These are phyloP conservation scores for Metarhizium humberi DNA, from an alignment of 2,329 filamentous ascomycete genomes.

Conservation along the genomic window DNA sequence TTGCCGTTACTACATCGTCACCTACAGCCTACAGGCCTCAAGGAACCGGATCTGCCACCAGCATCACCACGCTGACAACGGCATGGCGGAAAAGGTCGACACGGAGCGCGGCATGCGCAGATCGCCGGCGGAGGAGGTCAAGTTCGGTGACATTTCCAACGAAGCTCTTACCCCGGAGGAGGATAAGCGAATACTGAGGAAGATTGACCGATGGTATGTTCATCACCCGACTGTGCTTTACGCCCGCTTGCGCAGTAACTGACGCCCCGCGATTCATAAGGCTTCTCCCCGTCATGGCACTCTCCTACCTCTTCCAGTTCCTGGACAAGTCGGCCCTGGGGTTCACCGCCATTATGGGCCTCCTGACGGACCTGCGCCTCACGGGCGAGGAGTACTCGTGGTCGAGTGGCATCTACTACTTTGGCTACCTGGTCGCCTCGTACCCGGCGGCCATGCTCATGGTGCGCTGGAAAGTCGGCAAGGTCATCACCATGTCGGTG, in stretches of 20 bases:
- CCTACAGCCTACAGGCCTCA: not conserved
- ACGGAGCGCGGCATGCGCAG: not conserved
- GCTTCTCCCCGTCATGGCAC: conserved; percentile 42
- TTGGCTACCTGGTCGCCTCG: conserved; percentile 33
- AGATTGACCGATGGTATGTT: conserved; percentile 49
- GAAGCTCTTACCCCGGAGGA: conserved; percentile 14
- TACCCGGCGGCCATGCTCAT: conserved; percentile 17
- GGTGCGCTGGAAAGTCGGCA: conserved; percentile 17
- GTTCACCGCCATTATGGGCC: conserved; percentile 41
- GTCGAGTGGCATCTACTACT: conserved; percentile 40
- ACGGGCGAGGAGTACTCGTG: conserved; percentile 42
- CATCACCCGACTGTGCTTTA: not conserved
- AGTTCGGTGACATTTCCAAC: not conserved
- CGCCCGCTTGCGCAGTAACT: not conserved
- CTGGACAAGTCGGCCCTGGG: conserved; percentile 49
- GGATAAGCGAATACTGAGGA: conserved; percentile 45
- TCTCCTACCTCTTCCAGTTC: conserved; percentile 50
- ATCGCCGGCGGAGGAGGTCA: not conserved
- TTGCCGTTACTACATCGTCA: not conserved
- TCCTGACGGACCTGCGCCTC: conserved; percentile 34
- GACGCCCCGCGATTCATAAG: conserved; percentile 14
- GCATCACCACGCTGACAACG: not conserved
- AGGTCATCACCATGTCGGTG: conserved; percentile 15
- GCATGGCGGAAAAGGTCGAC: not conserved
- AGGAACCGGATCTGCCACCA: not conserved